Evolutionary conservation across 1,284 basidiomycete genomes (phyloP).

Genomic region (Heterobasidion parviporum): DNA sequence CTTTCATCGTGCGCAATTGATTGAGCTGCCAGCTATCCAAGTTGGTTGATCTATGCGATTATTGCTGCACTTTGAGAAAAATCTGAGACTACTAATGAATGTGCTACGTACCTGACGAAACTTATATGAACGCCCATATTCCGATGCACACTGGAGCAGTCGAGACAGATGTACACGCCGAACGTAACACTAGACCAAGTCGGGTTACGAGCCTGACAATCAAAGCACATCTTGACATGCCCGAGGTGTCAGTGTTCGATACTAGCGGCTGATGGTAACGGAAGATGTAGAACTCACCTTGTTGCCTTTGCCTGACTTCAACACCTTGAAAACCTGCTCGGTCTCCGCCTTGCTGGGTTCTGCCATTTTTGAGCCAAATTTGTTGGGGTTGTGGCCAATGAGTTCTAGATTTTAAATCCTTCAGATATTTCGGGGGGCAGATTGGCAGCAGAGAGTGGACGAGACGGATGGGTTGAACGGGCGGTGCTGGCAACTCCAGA

Average conservation of each 20-base stretch:
- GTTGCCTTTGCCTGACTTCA: constrained; percentile 82
- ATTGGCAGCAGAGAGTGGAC: no score
- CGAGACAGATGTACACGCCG: constrained; percentile 96
- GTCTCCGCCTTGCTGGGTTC: constrained; percentile 74
- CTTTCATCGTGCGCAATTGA: constrained; percentile 94
- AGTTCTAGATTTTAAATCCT: no score
- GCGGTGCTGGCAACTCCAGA: no score
- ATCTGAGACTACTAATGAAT: background rate
- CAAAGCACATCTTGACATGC: constrained; percentile 80
- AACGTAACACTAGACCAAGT: constrained; percentile 97
- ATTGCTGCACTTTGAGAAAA: background rate
- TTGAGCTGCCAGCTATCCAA: constrained; percentile 91
- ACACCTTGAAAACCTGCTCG: constrained; percentile 67
- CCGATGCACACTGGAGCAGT: constrained; percentile 92
- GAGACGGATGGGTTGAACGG: no score
- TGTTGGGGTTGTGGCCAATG: no score
- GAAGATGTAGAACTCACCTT: constrained; percentile 48
- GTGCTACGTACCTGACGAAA: constrained; percentile 77
- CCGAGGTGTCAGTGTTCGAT: background rate
- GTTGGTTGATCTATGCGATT: constrained; percentile 76
- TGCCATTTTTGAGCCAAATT: constrained; percentile 32
- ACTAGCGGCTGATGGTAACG: background rate
- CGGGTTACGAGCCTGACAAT: constrained; percentile 94
- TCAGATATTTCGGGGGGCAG: no score
- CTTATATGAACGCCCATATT: constrained; percentile 99